Conservation (phyloP, 208 protist species). For the Angomonas ambiguus region DNA sequence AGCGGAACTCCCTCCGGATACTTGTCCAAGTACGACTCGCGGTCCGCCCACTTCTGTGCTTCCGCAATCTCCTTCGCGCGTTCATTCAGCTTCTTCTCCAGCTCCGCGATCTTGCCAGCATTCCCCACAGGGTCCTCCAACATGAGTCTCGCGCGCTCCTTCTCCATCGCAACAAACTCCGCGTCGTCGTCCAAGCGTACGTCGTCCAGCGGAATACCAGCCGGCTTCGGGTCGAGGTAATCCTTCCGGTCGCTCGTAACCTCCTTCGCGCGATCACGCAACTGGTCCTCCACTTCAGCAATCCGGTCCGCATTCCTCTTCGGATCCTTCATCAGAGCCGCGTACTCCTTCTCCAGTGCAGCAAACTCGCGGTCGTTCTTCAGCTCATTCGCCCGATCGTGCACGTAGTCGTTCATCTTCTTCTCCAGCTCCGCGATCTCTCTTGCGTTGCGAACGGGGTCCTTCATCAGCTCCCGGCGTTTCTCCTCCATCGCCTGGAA, state of each 20-base stretch:
- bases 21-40: conserved; percentile 38
- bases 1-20: conserved; percentile 58
- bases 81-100: conserved; percentile 56
- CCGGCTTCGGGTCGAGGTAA: neutral
- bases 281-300: conserved; percentile 50
- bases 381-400: conserved; percentile 30
- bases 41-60: conserved; percentile 61
- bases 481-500: conserved; percentile 27
- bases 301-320: conserved; percentile 54
- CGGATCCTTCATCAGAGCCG: conserved; percentile 46
- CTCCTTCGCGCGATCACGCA: conserved; percentile 54
- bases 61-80: conserved; percentile 50
- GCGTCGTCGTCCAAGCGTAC: conserved; percentile 49
- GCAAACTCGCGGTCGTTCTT: conserved; percentile 34
- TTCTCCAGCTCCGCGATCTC: conserved; percentile 20
- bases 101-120: conserved; percentile 20
- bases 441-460: conserved; percentile 34
- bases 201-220: conserved; percentile 16
- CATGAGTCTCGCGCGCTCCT: conserved; percentile 5
- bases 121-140: conserved; percentile 16
- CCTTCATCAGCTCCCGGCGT: conserved; percentile 1
- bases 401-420: conserved; percentile 28
- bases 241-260: conserved; percentile 7
- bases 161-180: conserved; percentile 11
- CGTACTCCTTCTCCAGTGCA: conserved; percentile 45